These are phyloP conservation scores for Colletotrichum caudatum DNA, from an alignment of 2,329 filamentous ascomycete genomes.

Conservation along the genomic window DNA sequence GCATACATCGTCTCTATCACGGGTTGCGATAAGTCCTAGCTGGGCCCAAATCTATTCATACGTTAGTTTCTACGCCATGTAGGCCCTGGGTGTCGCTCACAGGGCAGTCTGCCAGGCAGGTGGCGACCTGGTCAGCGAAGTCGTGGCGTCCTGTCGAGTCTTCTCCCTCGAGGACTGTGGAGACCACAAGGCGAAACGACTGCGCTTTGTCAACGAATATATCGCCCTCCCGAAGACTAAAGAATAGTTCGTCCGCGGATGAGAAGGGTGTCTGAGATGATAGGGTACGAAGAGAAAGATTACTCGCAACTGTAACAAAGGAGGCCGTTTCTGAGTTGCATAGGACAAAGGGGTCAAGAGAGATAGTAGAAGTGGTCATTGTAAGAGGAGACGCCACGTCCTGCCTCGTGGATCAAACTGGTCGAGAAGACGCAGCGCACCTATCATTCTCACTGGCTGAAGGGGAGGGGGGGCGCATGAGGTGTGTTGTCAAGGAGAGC, in stretches of 20 bases:
- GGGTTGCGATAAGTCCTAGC: constrained; percentile 24
- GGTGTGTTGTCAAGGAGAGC: background rate
- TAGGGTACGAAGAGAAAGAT: constrained; percentile 20
- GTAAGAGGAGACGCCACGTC: background rate
- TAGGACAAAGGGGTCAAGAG: constrained; percentile 17
- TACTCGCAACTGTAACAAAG: constrained; percentile 17
- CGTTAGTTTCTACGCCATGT: background rate
- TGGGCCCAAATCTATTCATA: constrained; percentile 28
- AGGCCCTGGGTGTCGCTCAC: background rate
- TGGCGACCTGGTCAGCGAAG: background rate
- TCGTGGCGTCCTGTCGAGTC: background rate
- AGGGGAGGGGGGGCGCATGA: background rate
- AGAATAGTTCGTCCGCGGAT: constrained; percentile 18
- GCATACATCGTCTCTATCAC: background rate
- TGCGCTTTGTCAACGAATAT: constrained; percentile 15
- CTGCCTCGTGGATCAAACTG: background rate
- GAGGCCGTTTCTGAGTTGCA: background rate
- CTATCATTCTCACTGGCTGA: background rate
- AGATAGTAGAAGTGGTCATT: constrained; percentile 19
- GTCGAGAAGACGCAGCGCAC: no score
- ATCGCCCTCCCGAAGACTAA: background rate
- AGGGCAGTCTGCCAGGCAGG: constrained; percentile 1
- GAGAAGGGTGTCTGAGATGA: background rate
- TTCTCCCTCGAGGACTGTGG: constrained; percentile 10
- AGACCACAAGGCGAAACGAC: constrained; percentile 6